Conservation (phyloP, 2,329 filamentous ascomycete genomes). For the Lasiodiplodia theobromae region DNA sequence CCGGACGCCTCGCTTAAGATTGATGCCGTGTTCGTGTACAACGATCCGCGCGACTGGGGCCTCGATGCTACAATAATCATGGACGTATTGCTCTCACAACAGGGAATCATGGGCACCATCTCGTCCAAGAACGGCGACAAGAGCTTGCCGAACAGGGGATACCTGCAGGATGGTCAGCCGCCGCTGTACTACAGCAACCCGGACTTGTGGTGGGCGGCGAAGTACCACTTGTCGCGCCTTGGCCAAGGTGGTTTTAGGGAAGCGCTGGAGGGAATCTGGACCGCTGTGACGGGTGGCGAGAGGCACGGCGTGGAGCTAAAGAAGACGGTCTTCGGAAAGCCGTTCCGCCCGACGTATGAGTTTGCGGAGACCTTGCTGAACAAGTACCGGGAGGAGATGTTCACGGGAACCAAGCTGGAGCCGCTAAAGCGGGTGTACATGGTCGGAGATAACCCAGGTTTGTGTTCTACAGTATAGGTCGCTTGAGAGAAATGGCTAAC, state of each 20-base stretch:
- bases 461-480: neutral
- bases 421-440: conserved; percentile 84
- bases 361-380: conserved; percentile 81
- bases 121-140: conserved; percentile 73
- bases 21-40: conserved; percentile 91
- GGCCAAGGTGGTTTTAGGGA: conserved; percentile 92
- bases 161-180: conserved; percentile 84
- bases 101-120: conserved; percentile 82
- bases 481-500: neutral
- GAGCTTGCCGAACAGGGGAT: conserved; percentile 75
- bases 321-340: conserved; percentile 82
- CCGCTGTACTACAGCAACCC: conserved; percentile 86
- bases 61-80: conserved; percentile 84
- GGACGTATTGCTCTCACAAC: conserved; percentile 79
- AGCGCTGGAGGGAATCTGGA: conserved; percentile 82
- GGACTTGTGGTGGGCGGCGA: conserved; percentile 87
- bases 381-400: conserved; percentile 62
- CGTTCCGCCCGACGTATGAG: conserved; percentile 76
- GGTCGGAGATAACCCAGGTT: conserved; percentile 71
- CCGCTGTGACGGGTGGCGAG: conserved; percentile 68
- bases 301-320: conserved; percentile 60
- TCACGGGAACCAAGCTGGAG: conserved; percentile 46
- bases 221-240: conserved; percentile 82
- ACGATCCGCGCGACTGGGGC: conserved; percentile 96
- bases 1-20: conserved; percentile 69